Evolutionary conservation across 2,329 filamentous ascomycete genomes (phyloP), one percentile per base, ranked within the genome.

Genomic region (Triangularia setosa): DNA sequence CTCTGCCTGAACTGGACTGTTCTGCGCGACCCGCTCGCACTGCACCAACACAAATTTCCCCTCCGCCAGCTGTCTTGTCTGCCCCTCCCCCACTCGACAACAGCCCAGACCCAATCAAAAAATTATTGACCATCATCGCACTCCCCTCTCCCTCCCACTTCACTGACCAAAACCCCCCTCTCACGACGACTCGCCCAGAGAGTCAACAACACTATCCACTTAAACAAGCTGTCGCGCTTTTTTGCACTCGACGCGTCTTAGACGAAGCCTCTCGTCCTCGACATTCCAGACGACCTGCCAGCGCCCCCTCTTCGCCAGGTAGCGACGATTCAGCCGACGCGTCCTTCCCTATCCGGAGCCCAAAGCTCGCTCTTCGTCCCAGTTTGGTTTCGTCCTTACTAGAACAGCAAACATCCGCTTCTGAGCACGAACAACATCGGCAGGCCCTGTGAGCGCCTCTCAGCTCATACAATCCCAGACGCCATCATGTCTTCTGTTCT

Each of bases 401-500:
- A 65, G 61, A 68, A 67, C 57, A 55, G 61, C 44, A 59, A 55
- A 56, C 53, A 58, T 12, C 64, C 58, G 40, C 33, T 48, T 58
- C 54, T 53, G 58, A 40, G 48, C 58, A 60, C 24, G 40, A n/a
- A 53, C 58, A 11, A 30, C 24, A 60, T n/a, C 18, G 58, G 27
- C 23, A 18, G 30, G 21, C 57, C 27, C 55, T 14, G 12, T 54
- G 21, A 21, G 28, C 62, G 24, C 25, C 58, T 21, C 48, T 62
- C 18, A 35, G 44, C 21, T 28, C 52, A 28, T 25, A n/a, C 24
- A 12, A 56, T 12, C 33, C 30, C 11, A 61, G n/a, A 21, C 21
- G 25, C 40, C 70, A 72, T 65, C 69, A 95, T 96, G 92, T 97
- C 94, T 77, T 97, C 94, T 77, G 80, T 97, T 71, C 87, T 98